phyloP scores from a whole-genome alignment of 148 eudicot genomes.

The Amaranthus hypochondriacus region DNA sequence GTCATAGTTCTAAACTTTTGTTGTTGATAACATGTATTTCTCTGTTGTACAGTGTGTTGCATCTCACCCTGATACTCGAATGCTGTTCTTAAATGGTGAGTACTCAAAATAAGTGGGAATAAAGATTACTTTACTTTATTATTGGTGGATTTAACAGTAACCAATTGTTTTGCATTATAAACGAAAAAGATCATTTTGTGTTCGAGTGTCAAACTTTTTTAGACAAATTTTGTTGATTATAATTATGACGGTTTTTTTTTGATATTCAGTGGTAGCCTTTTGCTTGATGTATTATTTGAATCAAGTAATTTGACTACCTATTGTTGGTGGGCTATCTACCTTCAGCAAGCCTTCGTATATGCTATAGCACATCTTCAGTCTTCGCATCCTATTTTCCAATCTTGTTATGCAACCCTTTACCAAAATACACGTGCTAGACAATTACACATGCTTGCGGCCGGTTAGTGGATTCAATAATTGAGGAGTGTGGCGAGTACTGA shows the following conservation, averaged over 20 bases:
- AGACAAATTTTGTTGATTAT: background rate
- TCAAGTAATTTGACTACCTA: background rate
- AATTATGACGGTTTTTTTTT: background rate
- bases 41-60: constrained; percentile 79
- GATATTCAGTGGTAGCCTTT: background rate
- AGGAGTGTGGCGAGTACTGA: background rate
- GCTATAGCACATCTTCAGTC: background rate
- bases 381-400: background rate
- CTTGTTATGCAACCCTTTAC: background rate
- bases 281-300: background rate
- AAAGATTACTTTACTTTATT: background rate
- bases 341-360: background rate
- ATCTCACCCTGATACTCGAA: constrained; percentile 87
- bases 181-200: background rate
- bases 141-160: background rate
- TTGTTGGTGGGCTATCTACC: background rate
- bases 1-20: background rate
- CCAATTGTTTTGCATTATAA: background rate
- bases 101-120: background rate
- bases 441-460: background rate
- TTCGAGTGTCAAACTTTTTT: background rate
- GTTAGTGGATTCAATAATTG: background rate
- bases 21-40: constrained; percentile 5
- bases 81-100: constrained; percentile 77
- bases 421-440: background rate